A percentile compares a stretch with the other conserved stretches of the same genome.
phyloP scores from a whole-genome alignment of 2,329 filamentous ascomycete genomes.

The Gaeumannomyces sp. region DNA sequence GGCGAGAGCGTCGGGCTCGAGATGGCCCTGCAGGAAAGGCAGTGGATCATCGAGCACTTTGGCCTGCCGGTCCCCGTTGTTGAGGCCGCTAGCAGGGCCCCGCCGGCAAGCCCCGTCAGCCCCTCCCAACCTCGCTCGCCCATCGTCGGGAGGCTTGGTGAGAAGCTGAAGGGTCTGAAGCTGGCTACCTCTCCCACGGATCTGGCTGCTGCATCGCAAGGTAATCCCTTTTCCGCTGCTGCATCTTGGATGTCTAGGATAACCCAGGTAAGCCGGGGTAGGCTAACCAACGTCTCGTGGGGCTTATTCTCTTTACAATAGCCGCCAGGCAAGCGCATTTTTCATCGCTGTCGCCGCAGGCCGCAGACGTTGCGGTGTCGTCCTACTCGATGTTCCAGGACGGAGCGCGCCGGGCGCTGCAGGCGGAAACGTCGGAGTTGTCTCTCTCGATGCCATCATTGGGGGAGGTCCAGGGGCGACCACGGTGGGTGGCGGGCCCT shows the following conservation, averaged over 20 bases:
- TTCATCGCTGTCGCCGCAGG: conserved; percentile 49
- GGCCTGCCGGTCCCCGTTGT: conserved; percentile 41
- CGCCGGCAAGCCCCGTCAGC: conserved; percentile 19
- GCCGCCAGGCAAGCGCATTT: conserved; percentile 14
- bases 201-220: conserved; percentile 44
- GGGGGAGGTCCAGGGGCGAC: conserved; percentile 18
- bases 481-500: neutral
- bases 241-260: neutral
- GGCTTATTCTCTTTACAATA: conserved; percentile 29
- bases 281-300: conserved; percentile 8
- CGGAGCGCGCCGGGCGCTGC: conserved; percentile 1
- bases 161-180: conserved; percentile 74
- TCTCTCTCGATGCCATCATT: conserved; percentile 35
- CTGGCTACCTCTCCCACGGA: conserved; percentile 67
- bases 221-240: conserved; percentile 32
- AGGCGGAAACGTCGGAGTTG: conserved; percentile 20
- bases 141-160: conserved; percentile 62
- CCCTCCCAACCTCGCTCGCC: conserved; percentile 52
- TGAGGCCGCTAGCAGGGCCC: conserved; percentile 13
- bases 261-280: conserved; percentile 4
- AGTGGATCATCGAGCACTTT: conserved; percentile 82
- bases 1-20: conserved; percentile 75
- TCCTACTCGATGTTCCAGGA: conserved; percentile 55
- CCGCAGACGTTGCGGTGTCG: conserved; percentile 57
- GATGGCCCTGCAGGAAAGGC: conserved; percentile 76